A percentile compares a stretch with the other conserved stretches of the same genome.
phyloP scores from a whole-genome alignment of 257 asterid genomes.

The Ehretia macrophylla region DNA sequence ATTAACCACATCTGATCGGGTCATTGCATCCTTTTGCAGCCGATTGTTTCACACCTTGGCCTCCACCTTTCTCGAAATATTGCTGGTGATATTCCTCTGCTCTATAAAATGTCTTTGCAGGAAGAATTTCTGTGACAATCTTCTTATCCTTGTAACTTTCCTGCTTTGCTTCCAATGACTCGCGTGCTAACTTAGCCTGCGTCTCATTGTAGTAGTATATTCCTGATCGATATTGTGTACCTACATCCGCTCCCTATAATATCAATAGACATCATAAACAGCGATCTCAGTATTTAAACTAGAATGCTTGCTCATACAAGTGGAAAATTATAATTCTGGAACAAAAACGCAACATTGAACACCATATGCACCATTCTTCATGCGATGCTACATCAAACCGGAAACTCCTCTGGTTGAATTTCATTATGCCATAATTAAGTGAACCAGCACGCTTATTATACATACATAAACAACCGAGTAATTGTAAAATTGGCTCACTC shows the following conservation, averaged over 20 bases:
- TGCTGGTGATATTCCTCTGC: slow-evolving; percentile 95
- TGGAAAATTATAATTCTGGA: no score
- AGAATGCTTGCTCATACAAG: no score
- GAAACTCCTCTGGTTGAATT: no score
- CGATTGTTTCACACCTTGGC: slow-evolving; percentile 51
- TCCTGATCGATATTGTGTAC: slow-evolving; percentile 75
- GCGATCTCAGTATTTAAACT: no score
- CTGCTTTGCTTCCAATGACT: slow-evolving; percentile 62
- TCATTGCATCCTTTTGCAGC: slow-evolving; percentile 84
- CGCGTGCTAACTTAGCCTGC: slow-evolving; percentile 52
- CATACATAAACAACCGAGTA: no score
- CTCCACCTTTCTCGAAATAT: slow-evolving; percentile 74
- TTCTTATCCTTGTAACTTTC: slow-evolving; percentile 27
- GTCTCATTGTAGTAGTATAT: slow-evolving; percentile 58
- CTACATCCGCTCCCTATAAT: slow-evolving; percentile 62
- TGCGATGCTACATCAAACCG: no score
- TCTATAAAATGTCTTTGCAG: slow-evolving; percentile 63
- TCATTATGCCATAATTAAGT: no score
- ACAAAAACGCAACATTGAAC: no score
- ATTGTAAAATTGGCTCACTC: no score
- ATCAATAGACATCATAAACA: background rate
- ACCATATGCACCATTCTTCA: no score
- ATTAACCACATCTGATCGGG: slow-evolving; percentile 74
- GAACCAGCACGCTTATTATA: no score
- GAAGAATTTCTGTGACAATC: slow-evolving; percentile 68